These are phyloP conservation scores for Aspergillus incahuasiensis DNA, from an alignment of 495 filamentous ascomycete genomes.

Conservation along the genomic window DNA sequence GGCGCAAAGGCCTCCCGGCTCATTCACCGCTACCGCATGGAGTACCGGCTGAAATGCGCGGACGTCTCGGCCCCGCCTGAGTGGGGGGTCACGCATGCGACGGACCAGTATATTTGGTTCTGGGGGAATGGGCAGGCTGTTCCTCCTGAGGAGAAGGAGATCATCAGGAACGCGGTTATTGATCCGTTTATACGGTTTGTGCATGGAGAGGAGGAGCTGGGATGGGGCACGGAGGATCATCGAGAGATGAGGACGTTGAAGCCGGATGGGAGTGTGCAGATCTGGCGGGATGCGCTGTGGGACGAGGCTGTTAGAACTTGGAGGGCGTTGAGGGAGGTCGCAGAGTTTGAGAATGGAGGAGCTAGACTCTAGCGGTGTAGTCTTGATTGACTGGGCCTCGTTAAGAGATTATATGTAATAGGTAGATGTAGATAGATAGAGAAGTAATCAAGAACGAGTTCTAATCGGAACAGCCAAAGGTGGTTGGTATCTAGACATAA, in stretches of 20 bases:
- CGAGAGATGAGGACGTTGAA: conserved; percentile 38
- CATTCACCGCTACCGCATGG: conserved; percentile 46
- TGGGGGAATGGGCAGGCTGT: conserved; percentile 48
- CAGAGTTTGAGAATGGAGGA: conserved; percentile 1
- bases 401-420: too few species aligned
- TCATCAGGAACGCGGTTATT: conserved; percentile 34
- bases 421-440: too few species aligned
- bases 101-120: conserved; percentile 55
- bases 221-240: conserved; percentile 28
- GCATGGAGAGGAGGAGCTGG: conserved; percentile 28
- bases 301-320: conserved; percentile 46
- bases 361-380: neutral
- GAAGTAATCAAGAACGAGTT: too few species aligned
- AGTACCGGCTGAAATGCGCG: conserved; percentile 44
- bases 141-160: conserved; percentile 36
- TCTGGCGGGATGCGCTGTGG: conserved; percentile 41
- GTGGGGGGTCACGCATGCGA: conserved; percentile 55
- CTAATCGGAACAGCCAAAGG: too few species aligned
- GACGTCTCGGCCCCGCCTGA: conserved; percentile 35
- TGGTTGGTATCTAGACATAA: too few species aligned
- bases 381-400: too few species aligned
- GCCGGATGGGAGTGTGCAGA: conserved; percentile 41
- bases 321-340: conserved; percentile 29
- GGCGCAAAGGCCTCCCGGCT: conserved; percentile 21
- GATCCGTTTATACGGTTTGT: conserved; percentile 44